Evolutionary conservation across 306 rosid species (phyloP), one percentile per base, ranked within the genome.

Genomic region (Acacia confusa): DNA sequence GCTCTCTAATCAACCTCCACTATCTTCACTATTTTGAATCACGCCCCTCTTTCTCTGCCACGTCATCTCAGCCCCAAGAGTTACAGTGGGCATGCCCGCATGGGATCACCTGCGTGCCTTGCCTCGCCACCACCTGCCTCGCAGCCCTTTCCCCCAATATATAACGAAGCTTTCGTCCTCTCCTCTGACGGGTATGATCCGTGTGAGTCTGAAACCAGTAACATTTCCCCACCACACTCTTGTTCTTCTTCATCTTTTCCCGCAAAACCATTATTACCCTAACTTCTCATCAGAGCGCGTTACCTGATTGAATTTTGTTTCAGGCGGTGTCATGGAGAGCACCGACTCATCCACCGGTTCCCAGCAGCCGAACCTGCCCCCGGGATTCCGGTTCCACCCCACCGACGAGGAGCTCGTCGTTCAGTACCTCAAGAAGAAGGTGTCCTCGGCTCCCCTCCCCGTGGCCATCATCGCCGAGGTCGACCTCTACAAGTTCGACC

Each of bases 361-460:
- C 0, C 92, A 89, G 12, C 94, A 85, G 74, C 99, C 98, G 20
- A 89, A 90, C 68, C 92, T 95, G 2, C 97, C 98, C 3, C 98
- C 97, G 0, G 99, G 99, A 4, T 95, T 95, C 52, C 94, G 98
- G 14, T 95, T 95, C 87, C 99, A 95, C 80, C 99, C 99, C 9
- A 95, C 99, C 15, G 99, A 95, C 36, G 99, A 95, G 47, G 99
- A 95, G 85, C 94, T 95, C 0, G 97, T 95, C 24, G 92, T 95
- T 84, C 98, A 95, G 82, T 95, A 95, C 81, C 98, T 93, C 53
- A 95, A 95, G 96, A 93, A 92, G 74, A 92, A 90, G 82, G 64
- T 79, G 30, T 57, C 82, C 67, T 93, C 97, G 0, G 85, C 84
- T 34, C 96, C 97, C 60, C 85, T 95, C 12, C 99, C 98, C 0